These are phyloP conservation scores for Carex parvula DNA, from an alignment of 176 grass and related monocot genomes.

Conservation along the genomic window DNA sequence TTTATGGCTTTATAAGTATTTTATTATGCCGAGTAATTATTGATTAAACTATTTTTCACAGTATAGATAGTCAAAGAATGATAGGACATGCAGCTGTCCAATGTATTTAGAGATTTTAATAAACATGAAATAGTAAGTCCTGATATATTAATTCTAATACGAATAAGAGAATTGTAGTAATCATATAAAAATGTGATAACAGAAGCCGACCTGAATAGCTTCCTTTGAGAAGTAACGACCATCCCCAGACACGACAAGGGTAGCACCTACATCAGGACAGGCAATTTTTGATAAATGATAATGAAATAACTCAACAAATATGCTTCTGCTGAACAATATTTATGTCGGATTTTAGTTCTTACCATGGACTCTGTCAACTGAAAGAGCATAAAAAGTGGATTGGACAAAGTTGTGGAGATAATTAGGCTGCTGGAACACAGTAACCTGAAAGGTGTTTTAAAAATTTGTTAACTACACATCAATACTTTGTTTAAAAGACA, in stretches of 20 bases:
- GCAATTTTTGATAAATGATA: conserved; percentile 12
- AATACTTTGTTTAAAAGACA: background rate
- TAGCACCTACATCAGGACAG: conserved; percentile 55
- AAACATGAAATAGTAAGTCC: background rate
- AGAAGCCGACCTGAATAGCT: conserved; percentile 78
- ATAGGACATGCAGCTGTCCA: background rate
- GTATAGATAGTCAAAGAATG: background rate
- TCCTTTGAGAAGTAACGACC: conserved; percentile 98
- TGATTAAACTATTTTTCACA: too few species aligned
- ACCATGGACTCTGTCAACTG: conserved; percentile 83
- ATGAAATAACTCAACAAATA: background rate
- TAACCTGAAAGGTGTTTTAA: conserved; percentile 52
- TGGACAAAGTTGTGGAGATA: conserved; percentile 98
- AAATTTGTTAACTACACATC: background rate
- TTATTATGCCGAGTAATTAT: background rate
- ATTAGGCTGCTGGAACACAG: conserved; percentile 83
- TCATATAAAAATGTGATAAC: background rate
- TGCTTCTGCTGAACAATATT: background rate
- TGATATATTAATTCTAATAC: background rate
- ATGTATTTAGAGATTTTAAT: background rate
- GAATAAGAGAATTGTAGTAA: background rate
- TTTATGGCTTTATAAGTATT: background rate
- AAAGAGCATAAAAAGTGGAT: conserved; percentile 89
- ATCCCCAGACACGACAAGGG: conserved; percentile 98
- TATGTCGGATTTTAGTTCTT: background rate